Percentiles rank a stretch among this genome's conserved stretches.
phyloP scores from a whole-genome alignment of 805 yeast species.

The Candida lessepsii region DNA sequence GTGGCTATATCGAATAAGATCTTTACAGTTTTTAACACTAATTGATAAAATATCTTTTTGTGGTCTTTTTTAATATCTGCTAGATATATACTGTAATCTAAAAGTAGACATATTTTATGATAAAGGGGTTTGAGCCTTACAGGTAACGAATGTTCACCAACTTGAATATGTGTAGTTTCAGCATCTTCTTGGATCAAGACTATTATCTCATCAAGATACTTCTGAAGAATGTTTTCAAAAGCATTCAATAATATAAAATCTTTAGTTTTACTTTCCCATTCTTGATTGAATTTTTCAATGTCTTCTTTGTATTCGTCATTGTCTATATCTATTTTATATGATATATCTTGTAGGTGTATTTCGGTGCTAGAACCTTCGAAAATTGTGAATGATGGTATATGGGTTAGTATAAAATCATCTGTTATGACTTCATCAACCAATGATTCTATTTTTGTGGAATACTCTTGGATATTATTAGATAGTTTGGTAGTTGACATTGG shows the following conservation, averaged over 20 bases:
- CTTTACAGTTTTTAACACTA: constrained; percentile 24
- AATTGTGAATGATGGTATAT: neutral
- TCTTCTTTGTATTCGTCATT: constrained; percentile 13
- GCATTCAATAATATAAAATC: constrained; percentile 22
- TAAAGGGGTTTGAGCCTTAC: neutral
- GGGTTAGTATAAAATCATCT: neutral
- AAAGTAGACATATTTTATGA: constrained; percentile 20
- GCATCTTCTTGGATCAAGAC: neutral
- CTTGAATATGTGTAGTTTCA: neutral
- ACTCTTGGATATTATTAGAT: constrained; percentile 4
- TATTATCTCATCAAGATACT: constrained; percentile 5
- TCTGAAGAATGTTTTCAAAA: constrained; percentile 18
- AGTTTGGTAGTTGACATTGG: neutral
- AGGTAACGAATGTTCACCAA: neutral
- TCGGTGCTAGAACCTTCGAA: neutral
- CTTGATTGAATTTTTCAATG: constrained; percentile 22
- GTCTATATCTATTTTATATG: constrained; percentile 9
- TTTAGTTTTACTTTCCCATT: constrained; percentile 20
- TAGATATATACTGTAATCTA: constrained; percentile 29
- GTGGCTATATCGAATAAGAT: constrained; percentile 23
- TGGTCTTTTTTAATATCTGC: constrained; percentile 13
- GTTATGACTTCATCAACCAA: neutral
- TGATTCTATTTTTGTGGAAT: neutral
- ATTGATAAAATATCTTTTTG: constrained; percentile 26
- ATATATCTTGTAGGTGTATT: neutral